Percentiles rank a stretch among this genome's conserved stretches.
Conservation (phyloP, 2,329 filamentous ascomycete genomes). For the Fusarium temperatum region DNA sequence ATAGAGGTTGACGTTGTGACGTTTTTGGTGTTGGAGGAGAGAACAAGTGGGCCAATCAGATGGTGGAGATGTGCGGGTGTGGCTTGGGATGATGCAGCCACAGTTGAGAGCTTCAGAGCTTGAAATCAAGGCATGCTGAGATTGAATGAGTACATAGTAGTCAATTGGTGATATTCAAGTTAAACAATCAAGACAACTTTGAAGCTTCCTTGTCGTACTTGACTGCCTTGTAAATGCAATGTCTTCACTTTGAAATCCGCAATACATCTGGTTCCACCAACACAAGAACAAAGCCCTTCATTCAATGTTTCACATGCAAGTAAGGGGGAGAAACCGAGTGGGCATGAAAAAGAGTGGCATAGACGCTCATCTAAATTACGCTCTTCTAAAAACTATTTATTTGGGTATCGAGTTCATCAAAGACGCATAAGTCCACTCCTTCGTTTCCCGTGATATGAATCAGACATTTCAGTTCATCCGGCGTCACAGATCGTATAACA, state of each 20-base stretch:
- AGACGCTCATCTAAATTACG: constrained; percentile 36
- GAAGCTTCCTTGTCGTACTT: background rate
- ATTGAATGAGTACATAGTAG: background rate
- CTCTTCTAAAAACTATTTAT: constrained; percentile 40
- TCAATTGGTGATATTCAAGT: background rate
- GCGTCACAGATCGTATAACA: constrained; percentile 38
- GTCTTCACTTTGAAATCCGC: background rate
- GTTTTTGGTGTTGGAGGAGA: constrained; percentile 33
- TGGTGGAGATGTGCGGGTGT: background rate
- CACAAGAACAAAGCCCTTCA: background rate
- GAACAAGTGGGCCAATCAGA: constrained; percentile 38
- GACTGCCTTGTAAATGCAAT: background rate
- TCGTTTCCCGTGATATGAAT: constrained; percentile 43
- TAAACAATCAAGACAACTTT: background rate
- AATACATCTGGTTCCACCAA: background rate
- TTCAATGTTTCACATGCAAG: background rate
- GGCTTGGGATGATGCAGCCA: constrained; percentile 35
- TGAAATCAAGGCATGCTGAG: background rate
- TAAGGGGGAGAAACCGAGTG: background rate
- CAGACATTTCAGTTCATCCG: constrained; percentile 38
- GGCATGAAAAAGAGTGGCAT: constrained; percentile 36
- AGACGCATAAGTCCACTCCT: constrained; percentile 43
- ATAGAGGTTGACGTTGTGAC: constrained; percentile 29
- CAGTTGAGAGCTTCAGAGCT: background rate
- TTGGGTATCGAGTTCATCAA: constrained; percentile 46